phyloP scores from a whole-genome alignment of 2,329 filamentous ascomycete species.

The Clarireedia paspali region DNA sequence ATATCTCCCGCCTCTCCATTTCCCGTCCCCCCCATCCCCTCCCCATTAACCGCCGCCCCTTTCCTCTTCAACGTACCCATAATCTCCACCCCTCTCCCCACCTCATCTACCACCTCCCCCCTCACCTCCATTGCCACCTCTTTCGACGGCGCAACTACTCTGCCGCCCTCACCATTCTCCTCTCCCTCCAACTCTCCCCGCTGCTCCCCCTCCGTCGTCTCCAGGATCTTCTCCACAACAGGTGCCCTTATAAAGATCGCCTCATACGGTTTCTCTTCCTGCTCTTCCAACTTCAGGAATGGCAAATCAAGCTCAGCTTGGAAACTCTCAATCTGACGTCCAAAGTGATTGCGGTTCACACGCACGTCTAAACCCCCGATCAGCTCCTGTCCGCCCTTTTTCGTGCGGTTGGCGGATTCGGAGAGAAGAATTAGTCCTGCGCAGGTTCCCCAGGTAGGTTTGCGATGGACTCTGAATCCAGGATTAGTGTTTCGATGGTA shows the following conservation, averaged over 20 bases:
- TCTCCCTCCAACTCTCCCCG: constrained; percentile 34
- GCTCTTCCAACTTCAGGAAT: constrained; percentile 46
- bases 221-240: constrained; percentile 77
- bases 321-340: constrained; percentile 88
- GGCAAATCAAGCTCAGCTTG: constrained; percentile 65
- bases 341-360: constrained; percentile 92
- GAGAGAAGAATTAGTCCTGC: constrained; percentile 88
- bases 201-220: constrained; percentile 27
- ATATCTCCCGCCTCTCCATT: constrained; percentile 57
- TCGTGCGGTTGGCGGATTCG: constrained; percentile 79
- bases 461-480: constrained; percentile 54
- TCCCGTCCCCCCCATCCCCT: constrained; percentile 33
- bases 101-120: constrained; percentile 16
- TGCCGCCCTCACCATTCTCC: constrained; percentile 34
- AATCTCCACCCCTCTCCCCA: constrained; percentile 36
- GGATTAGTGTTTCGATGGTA: constrained; percentile 9
- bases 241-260: constrained; percentile 93
- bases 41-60: constrained; percentile 29
- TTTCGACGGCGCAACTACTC: constrained; percentile 25
- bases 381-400: constrained; percentile 84
- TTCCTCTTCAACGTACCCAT: constrained; percentile 42
- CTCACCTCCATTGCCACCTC: constrained; percentile 16
- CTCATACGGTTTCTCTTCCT: constrained; percentile 49
- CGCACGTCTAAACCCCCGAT: constrained; percentile 87
- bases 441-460: constrained; percentile 92